A percentile compares a stretch with the other conserved stretches of the same genome.
Conservation (phyloP, 768 basidiomycete genomes). For the Lanmaoa pseudosensibilis region DNA sequence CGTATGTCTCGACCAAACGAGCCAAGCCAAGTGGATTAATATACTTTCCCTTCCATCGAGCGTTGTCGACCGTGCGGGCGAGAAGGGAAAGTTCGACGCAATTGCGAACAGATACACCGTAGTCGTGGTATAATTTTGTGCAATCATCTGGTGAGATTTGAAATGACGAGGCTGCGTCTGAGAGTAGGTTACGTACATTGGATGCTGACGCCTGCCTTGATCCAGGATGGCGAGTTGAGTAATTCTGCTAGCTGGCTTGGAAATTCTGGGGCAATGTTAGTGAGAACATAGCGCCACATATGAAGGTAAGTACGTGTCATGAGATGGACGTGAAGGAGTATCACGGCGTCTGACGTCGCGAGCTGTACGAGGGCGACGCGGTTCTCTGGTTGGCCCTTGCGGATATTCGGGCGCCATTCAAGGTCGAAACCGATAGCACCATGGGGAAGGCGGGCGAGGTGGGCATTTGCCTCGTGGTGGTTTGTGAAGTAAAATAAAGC, state of each 20-base stretch:
- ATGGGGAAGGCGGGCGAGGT: slow-evolving; percentile 19
- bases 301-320: slow-evolving; percentile 46
- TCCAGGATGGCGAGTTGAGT: slow-evolving; percentile 50
- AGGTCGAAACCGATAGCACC: slow-evolving; percentile 65
- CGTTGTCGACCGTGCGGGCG: slow-evolving; percentile 69
- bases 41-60: slow-evolving; percentile 72
- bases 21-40: slow-evolving; percentile 59
- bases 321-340: slow-evolving; percentile 63
- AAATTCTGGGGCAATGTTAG: slow-evolving; percentile 43
- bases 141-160: slow-evolving; percentile 54
- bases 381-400: slow-evolving; percentile 56
- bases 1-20: slow-evolving; percentile 62
- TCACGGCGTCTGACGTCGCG: slow-evolving; percentile 51
- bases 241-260: slow-evolving; percentile 51
- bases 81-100: slow-evolving; percentile 71
- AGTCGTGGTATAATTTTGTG: slow-evolving; percentile 57
- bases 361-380: slow-evolving; percentile 76
- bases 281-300: background rate
- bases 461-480: slow-evolving; percentile 29
- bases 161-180: background rate
- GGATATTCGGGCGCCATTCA: slow-evolving; percentile 72
- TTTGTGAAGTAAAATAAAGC: slow-evolving; percentile 35
- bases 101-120: slow-evolving; percentile 42
- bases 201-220: slow-evolving; percentile 77
- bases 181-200: slow-evolving; percentile 44